Conservation (phyloP, 805 yeast genomes). For the Wickerhamiella occidentalis region DNA sequence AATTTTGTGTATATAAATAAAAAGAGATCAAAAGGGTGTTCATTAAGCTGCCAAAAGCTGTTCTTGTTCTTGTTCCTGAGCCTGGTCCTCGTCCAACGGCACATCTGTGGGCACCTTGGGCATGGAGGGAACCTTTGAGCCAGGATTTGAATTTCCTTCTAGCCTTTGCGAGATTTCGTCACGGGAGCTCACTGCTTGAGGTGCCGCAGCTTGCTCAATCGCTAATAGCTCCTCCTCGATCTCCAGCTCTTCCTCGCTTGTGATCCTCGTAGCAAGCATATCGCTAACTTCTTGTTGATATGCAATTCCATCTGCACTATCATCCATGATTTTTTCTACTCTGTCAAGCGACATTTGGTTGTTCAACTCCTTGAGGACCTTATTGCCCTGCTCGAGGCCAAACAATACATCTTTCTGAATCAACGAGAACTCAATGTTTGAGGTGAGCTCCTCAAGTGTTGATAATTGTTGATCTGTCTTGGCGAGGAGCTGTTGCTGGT, state of each 20-base stretch:
- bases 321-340: constrained; percentile 76
- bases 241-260: constrained; percentile 30
- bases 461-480: constrained; percentile 69
- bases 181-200: too few relatives aligned
- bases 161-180: not conserved
- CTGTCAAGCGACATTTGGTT: constrained; percentile 63
- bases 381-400: constrained; percentile 73
- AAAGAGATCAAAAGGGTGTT: too few relatives aligned
- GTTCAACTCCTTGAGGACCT: constrained; percentile 62
- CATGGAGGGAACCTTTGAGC: not conserved
- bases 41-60: not conserved
- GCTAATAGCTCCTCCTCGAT: constrained; percentile 21
- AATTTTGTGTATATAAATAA: too few relatives aligned
- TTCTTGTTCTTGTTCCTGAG: not conserved
- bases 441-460: constrained; percentile 59
- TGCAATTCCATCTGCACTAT: constrained; percentile 64
- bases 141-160: too few relatives aligned
- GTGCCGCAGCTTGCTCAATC: constrained; percentile 13
- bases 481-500: constrained; percentile 59
- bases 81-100: not conserved
- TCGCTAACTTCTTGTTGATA: constrained; percentile 48
- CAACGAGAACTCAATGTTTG: constrained; percentile 66
- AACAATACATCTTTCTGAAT: constrained; percentile 74
- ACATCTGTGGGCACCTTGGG: constrained; percentile 4
- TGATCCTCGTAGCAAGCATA: constrained; percentile 28